These are phyloP conservation scores for Ascochyta pisi DNA, from an alignment of 2,329 filamentous ascomycete genomes.

Conservation along the genomic window DNA sequence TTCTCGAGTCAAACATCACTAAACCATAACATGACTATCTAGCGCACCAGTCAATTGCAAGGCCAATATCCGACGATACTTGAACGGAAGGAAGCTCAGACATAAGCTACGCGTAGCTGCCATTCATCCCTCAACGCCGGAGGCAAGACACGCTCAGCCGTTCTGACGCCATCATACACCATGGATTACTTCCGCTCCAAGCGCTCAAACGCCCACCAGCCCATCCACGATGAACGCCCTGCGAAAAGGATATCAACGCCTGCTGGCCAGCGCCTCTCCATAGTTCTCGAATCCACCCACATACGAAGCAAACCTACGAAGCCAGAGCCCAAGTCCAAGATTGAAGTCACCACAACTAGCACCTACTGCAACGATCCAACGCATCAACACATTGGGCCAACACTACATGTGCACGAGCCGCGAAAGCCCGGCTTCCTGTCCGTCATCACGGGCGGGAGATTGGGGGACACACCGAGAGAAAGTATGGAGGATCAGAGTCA, in stretches of 20 bases:
- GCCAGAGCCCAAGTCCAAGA: constrained; percentile 32
- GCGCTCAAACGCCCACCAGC: constrained; percentile 32
- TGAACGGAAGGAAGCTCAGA: constrained; percentile 11
- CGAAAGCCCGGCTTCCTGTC: constrained; percentile 30
- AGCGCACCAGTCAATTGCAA: constrained; percentile 8
- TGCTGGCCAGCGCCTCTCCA: constrained; percentile 51
- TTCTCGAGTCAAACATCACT: constrained; percentile 14
- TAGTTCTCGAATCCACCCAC: constrained; percentile 48
- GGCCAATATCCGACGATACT: constrained; percentile 17
- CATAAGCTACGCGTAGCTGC: constrained; percentile 4
- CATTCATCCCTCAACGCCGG: constrained; percentile 3
- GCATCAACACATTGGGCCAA: constrained; percentile 33
- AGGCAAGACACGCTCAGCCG: constrained; percentile 3
- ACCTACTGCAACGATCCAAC: constrained; percentile 39
- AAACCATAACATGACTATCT: constrained; percentile 15
- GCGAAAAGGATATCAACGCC: constrained; percentile 53
- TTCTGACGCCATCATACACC: constrained; percentile 5
- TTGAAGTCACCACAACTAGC: constrained; percentile 36
- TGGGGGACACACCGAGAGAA: constrained; percentile 41
- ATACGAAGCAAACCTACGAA: constrained; percentile 25
- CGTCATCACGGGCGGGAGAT: constrained; percentile 28
- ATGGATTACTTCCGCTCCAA: constrained; percentile 40
- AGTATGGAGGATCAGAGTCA: constrained; percentile 36
- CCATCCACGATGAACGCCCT: constrained; percentile 36
- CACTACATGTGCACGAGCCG: constrained; percentile 25